These are phyloP conservation scores for Globisporangium acanthophoron DNA, from an alignment of 352 stramenopile species.

Conservation along the genomic window DNA sequence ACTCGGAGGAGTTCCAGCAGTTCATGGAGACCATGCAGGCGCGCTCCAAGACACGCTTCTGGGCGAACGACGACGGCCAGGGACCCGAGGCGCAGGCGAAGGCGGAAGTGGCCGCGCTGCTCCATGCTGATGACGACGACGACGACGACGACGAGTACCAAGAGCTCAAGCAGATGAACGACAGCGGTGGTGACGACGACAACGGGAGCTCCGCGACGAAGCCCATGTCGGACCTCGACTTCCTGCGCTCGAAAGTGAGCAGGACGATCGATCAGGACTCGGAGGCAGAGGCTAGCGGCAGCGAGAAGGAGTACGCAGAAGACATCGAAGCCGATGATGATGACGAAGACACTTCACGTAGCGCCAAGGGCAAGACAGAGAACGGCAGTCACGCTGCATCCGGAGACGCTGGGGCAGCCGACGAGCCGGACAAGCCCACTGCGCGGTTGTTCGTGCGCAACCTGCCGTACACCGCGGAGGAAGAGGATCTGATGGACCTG, in stretches of 20 bases:
- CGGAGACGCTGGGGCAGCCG: conserved; percentile 21
- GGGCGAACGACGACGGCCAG: conserved; percentile 88
- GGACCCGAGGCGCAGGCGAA: conserved; percentile 23
- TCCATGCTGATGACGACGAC: conserved; percentile 23
- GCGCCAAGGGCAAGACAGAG: neutral
- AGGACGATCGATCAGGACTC: conserved; percentile 81
- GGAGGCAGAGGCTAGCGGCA: conserved; percentile 22
- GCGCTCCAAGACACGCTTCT: conserved; percentile 86
- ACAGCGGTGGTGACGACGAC: conserved; percentile 21
- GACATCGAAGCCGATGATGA: conserved; percentile 41
- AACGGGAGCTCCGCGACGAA: conserved; percentile 19
- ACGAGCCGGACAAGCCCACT: conserved; percentile 34
- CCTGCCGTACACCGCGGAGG: conserved; percentile 93
- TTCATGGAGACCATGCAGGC: conserved; percentile 90
- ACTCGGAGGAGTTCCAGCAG: conserved; percentile 72
- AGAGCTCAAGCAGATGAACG: conserved; percentile 31
- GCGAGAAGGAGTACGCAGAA: conserved; percentile 30
- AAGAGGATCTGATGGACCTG: conserved; percentile 93
- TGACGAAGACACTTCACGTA: conserved; percentile 5
- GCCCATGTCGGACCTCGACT: conserved; percentile 89
- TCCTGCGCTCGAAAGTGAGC: conserved; percentile 92
- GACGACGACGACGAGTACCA: conserved; percentile 88
- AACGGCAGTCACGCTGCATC: conserved; percentile 8
- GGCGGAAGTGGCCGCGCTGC: conserved; percentile 19
- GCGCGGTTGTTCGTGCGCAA: conserved; percentile 97